Percentiles rank a stretch among this genome's conserved stretches.
These are phyloP conservation scores for Penstemon barbatus DNA, from an alignment of 257 asterid genomes.

Conservation along the genomic window DNA sequence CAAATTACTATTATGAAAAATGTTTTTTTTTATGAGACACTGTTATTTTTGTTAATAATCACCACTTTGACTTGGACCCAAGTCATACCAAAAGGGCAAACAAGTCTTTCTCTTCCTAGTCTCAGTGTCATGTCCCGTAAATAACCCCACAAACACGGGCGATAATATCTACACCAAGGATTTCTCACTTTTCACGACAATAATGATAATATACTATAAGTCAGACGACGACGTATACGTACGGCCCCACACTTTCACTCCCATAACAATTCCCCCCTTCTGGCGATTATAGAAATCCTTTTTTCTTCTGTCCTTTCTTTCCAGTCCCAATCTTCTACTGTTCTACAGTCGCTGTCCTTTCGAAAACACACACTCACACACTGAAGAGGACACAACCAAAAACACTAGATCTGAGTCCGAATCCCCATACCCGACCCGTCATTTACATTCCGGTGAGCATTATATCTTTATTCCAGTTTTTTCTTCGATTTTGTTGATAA, in stretches of 20 bases:
- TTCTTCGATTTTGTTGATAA: not conserved
- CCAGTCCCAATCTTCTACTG: not conserved
- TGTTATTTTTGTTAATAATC: too few species aligned
- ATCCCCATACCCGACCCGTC: conserved; percentile 25
- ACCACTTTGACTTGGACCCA: too few species aligned
- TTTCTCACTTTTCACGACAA: conserved; percentile 5
- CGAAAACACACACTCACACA: conserved; percentile 22
- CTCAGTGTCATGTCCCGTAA: conserved; percentile 22
- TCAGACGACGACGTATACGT: conserved; percentile 21
- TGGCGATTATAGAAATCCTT: not conserved
- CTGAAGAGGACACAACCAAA: conserved; percentile 17
- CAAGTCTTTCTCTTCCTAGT: too few species aligned
- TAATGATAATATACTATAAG: not conserved
- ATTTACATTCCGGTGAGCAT: conserved; percentile 44
- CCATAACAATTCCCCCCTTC: not conserved
- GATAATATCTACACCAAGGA: not conserved
- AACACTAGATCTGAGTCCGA: conserved; percentile 45
- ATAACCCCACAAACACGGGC: conserved; percentile 17
- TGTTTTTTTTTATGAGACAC: too few species aligned
- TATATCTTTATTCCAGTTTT: conserved; percentile 26
- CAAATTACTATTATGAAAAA: too few species aligned
- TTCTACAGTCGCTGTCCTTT: conserved; percentile 27
- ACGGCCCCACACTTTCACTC: conserved; percentile 19
- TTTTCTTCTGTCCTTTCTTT: not conserved
- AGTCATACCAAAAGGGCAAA: not conserved